Base-by-base conservation (phyloP, 1,284 basidiomycete species). In the Pyrrhoderma lamaoense region DNA sequence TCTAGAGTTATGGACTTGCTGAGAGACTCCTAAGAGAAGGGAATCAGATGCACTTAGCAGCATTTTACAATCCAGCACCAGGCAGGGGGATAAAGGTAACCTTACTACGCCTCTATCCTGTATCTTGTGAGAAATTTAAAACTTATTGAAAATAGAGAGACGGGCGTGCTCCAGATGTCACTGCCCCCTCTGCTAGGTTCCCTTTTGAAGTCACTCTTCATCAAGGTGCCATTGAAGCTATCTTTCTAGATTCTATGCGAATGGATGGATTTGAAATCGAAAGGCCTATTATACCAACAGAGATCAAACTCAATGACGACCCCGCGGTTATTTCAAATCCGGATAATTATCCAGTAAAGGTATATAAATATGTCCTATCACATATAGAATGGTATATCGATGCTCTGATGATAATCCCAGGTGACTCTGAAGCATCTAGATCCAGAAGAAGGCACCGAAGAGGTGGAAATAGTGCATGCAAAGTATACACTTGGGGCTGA, bases 151-250 rank as follows among this genome's bases (percentile, higher is more conserved):
- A 21, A 25, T 34, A 86, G 80, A 70, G 82, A 14, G 79, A 79
- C 11, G 76, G 77, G 44, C 74, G 80, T 16, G 72, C 75, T 3
- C 67, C 79, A 11, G 78, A 82, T 61, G 70, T 85, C 25, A 73
- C 71, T 31, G 76, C 78, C 3, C 68, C 76, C 8, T 72, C 73
- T 22, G 49, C 51, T 8, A 46, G 52, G 21, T 54, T 38, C 14
- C 52, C 47, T 9, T 56, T 53, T 39, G 53, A 60, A 42, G 48
- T 39, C 4, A 86, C 84, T 0, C 67, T 87, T n/a, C 80, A 86
- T 57, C 86, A 89, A 68, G 85, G 84, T 1, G 77, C 75, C 2
- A 86, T 89, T 36, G 85, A 89, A 63, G 65, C 70, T 0, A 77
- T 87, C 19, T 82, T 89, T 60, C 58, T 84, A 25, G 81, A 86